Percentiles rank a stretch among this genome's conserved stretches.
Conservation (phyloP, 2,329 filamentous ascomycete genomes). For the Colletotrichum cereale region DNA sequence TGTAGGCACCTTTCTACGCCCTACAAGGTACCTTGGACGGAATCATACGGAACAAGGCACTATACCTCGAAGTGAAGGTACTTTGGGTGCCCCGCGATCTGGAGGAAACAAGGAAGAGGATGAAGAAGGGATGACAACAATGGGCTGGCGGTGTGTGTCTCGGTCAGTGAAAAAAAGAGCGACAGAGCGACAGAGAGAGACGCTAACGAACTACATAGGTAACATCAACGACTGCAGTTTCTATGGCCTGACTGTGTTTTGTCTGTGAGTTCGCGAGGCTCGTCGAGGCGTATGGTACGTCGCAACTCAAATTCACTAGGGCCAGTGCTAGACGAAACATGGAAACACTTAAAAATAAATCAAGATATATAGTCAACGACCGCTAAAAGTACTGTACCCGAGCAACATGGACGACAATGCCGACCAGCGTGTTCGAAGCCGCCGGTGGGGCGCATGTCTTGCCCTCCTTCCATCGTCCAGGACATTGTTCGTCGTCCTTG, state of each 20-base stretch:
- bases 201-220: no score
- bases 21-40: background rate
- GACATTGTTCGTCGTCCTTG: background rate
- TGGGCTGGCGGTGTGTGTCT: constrained; percentile 1
- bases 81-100: background rate
- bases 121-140: background rate
- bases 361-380: background rate
- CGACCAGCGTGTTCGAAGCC: constrained; percentile 11
- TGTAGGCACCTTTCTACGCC: background rate
- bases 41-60: background rate
- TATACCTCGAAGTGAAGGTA: background rate
- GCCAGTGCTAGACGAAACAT: background rate
- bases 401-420: background rate
- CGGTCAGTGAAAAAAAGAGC: no score
- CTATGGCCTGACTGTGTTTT: no score
- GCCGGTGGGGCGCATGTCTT: background rate
- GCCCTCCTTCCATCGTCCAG: background rate
- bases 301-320: no score
- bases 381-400: background rate
- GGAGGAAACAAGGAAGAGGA: background rate
- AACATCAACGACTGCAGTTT: no score
- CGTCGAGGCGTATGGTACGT: background rate
- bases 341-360: background rate
- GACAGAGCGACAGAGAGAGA: no score
- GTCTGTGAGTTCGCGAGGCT: background rate